These are phyloP conservation scores for Acorus calamus DNA, from an alignment of 106 monocot genomes.

Conservation along the genomic window DNA sequence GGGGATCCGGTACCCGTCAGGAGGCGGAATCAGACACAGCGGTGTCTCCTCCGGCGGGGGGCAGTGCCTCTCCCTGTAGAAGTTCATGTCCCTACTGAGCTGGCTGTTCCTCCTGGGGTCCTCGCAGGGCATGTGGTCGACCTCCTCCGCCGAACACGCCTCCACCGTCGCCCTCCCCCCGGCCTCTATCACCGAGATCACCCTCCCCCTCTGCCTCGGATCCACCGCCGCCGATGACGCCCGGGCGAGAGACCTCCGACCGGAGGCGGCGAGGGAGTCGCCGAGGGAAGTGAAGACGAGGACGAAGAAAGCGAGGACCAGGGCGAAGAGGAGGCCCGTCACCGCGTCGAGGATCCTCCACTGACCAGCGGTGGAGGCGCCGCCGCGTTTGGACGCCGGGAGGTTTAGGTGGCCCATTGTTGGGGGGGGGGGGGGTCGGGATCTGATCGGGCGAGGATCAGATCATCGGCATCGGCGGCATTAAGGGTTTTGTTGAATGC, in stretches of 20 bases:
- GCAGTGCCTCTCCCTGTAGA: conserved; percentile 85
- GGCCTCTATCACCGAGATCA: conserved; percentile 42
- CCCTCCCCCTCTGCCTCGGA: conserved; percentile 26
- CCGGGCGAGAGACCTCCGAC: conserved; percentile 39
- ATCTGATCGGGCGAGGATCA: background rate
- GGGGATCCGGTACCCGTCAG: conserved; percentile 51
- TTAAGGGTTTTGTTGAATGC: too few species aligned
- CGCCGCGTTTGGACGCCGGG: conserved; percentile 17
- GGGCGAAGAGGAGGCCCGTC: conserved; percentile 29
- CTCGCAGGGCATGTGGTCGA: conserved; percentile 87
- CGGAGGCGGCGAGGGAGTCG: conserved; percentile 67
- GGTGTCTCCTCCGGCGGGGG: conserved; percentile 43
- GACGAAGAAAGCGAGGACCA: conserved; percentile 47
- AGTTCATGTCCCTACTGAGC: conserved; percentile 82
- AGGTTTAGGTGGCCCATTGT: conserved; percentile 41
- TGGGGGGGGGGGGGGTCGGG: background rate
- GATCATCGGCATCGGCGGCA: background rate
- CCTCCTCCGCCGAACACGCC: conserved; percentile 63
- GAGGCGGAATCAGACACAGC: conserved; percentile 75
- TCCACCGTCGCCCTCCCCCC: conserved; percentile 11
- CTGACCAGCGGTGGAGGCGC: conserved; percentile 12
- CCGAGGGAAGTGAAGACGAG: conserved; percentile 75
- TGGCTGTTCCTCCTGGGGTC: conserved; percentile 79
- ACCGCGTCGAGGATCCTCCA: conserved; percentile 57
- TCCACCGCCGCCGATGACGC: conserved; percentile 8